phyloP scores from a whole-genome alignment of 1,139 yeast genomes.

The Taphrina deformans region DNA sequence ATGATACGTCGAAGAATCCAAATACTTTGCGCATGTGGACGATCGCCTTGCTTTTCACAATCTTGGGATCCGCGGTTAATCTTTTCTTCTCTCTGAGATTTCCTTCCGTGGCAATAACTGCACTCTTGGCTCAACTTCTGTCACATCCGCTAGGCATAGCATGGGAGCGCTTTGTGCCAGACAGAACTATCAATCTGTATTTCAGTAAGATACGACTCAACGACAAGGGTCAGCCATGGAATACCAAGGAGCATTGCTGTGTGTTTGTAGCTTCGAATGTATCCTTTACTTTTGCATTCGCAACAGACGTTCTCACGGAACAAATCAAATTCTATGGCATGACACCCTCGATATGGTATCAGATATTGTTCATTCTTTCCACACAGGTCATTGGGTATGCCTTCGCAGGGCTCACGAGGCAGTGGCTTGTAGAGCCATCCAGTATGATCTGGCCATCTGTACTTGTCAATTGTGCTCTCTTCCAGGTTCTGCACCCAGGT shows the following conservation, averaged over 20 bases:
- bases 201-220: not conserved
- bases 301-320: conserved; percentile 61
- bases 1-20: conserved; percentile 58
- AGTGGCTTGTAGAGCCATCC: conserved; percentile 61
- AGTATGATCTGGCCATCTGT: conserved; percentile 63
- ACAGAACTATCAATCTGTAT: conserved; percentile 36
- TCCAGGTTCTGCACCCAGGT: conserved; percentile 32
- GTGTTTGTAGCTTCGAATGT: conserved; percentile 42
- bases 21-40: conserved; percentile 48
- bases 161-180: conserved; percentile 52
- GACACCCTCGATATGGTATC: conserved; percentile 31
- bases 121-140: conserved; percentile 58
- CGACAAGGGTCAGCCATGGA: conserved; percentile 22
- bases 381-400: conserved; percentile 65
- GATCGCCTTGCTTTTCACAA: conserved; percentile 51
- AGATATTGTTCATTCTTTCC: conserved; percentile 33
- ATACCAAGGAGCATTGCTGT: conserved; percentile 26
- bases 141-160: conserved; percentile 48
- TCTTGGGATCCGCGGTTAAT: conserved; percentile 58
- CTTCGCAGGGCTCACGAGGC: conserved; percentile 61
- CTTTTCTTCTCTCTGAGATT: conserved; percentile 60
- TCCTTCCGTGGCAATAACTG: conserved; percentile 57
- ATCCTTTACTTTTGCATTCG: conserved; percentile 56
- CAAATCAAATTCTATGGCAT: conserved; percentile 50
- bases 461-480: conserved; percentile 35